Base-by-base conservation (phyloP, 768 basidiomycete species). In the Lactarius vividus region DNA sequence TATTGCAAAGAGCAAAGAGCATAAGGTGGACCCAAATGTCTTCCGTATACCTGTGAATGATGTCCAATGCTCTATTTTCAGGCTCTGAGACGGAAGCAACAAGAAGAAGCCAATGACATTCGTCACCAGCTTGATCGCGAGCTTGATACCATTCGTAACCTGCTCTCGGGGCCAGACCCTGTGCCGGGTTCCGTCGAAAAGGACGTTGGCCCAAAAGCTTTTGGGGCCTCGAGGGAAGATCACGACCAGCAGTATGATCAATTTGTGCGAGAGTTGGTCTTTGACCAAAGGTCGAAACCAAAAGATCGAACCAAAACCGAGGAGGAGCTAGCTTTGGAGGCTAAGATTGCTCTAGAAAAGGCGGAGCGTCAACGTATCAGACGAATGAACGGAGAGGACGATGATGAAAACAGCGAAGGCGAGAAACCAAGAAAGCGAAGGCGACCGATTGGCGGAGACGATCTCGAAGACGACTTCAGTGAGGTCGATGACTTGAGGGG, bases 291-390 rank as follows among this genome's bases (percentile, higher is more conserved):
- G 1, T 91, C 97, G 2, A 92, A 95, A 69, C 91, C 97, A 0
- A 97, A 94, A 73, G 92, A 99, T 74, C 79, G 97, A 62, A 95
- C 93, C 33, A 98, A 97, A 79, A 98, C 96, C 0, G 96, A 97
- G 72, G 94, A 98, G 72, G 97, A 99, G 73, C 72, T 94, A 33
- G 96, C 95, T 5, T 65, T 89, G 66, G 94, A 96, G 67, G 92
- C 91, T 73, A 95, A 93, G 71, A 91, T 92, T 70, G 82, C 84
- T 5, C 76, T 99, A 61, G 91, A 96, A 77, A 89, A 87, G 75
- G 92, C 92, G 1, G 97, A 99, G 77, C 81, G 83, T 71, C 83
- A 81, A 69, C 82, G 97, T 33, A 75, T 88, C 57, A 80, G 86
- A 71, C 85, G 97, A 28, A 97, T 98, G 96, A 75, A 89, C 57